Evolutionary conservation across 1,284 basidiomycete genomes (phyloP), one percentile per base, ranked within the genome.

Genomic region (Trichosporon sp.): DNA sequence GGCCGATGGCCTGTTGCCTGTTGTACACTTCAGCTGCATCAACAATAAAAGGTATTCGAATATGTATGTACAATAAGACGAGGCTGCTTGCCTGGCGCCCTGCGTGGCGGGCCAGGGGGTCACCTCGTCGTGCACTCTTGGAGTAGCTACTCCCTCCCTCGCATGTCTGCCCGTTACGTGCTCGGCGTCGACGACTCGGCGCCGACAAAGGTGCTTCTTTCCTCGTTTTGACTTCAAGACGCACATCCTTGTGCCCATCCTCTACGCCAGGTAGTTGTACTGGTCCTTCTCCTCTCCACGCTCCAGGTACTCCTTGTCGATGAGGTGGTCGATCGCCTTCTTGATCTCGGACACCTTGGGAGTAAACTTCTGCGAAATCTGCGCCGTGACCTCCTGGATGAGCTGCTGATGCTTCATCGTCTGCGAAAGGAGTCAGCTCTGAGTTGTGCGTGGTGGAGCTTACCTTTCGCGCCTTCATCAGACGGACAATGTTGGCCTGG

Each of bases 301-400:
- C 78, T 97, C 94, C 66, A 99, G 89, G 78, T 96, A 99, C 81
- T 98, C 96, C 81, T 97, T 96, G 83, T 99, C 95, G 61, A 99
- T 85, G 36, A 99, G 83, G 37, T 90, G 89, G 76, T 99, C 96
- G 73, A 99, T 98, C n/a, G 95, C 95, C 89, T 92, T 76, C 37
- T 80, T 80, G 69, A 78, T 79, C 58, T 78, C 75, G 2, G 76
- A 71, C 16, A 79, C 71, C 64, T 78, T 76, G 13, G 75, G 75
- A 44, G 76, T 78, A 58, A 79, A 78, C 65, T 74, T 76, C 46
- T 71, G 69, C 34, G 90, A 89, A 70, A 98, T 92, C 78, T 94
- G 92, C 1, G 88, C 65, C 66, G 95, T 94, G 67, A 97, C 93
- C 77, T 99, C 96, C 74, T 92, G 90, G 68, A 99, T 94, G 68